Evolutionary conservation across 2,329 filamentous ascomycete genomes (phyloP).

Genomic region (Westerdykella aurantiaca): DNA sequence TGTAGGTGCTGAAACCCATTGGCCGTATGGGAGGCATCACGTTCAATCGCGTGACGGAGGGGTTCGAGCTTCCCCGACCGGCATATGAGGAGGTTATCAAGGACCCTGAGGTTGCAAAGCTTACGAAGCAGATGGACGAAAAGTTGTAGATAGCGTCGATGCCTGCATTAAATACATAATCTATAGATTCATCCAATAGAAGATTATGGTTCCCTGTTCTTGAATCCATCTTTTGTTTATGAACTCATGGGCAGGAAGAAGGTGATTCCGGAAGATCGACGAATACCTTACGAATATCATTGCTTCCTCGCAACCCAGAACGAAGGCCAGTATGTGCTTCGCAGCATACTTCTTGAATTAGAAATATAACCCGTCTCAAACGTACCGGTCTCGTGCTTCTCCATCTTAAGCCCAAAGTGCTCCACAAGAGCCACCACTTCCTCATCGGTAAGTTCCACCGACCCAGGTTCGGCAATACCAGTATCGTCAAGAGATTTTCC

Average conservation of each 20-base stretch:
- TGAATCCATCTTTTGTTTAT: no score
- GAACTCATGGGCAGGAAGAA: no score
- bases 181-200: no score
- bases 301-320: conserved; percentile 80
- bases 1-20: conserved; percentile 65
- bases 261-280: neutral
- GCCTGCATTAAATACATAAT: no score
- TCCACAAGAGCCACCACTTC: conserved; percentile 75
- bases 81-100: conserved; percentile 43
- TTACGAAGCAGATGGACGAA: conserved; percentile 43
- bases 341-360: conserved; percentile 77
- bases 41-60: conserved; percentile 67
- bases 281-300: neutral
- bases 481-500: conserved; percentile 22
- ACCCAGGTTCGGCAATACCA: conserved; percentile 83
- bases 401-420: conserved; percentile 69
- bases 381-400: conserved; percentile 51
- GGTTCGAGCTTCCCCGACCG: conserved; percentile 63
- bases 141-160: conserved; percentile 8
- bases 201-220: no score
- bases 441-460: conserved; percentile 82
- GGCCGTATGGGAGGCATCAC: conserved; percentile 79
- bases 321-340: conserved; percentile 71
- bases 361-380: conserved; percentile 81
- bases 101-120: conserved; percentile 52